phyloP scores from a whole-genome alignment of 1,284 basidiomycete genomes.

The Rhizoctonia solani region DNA sequence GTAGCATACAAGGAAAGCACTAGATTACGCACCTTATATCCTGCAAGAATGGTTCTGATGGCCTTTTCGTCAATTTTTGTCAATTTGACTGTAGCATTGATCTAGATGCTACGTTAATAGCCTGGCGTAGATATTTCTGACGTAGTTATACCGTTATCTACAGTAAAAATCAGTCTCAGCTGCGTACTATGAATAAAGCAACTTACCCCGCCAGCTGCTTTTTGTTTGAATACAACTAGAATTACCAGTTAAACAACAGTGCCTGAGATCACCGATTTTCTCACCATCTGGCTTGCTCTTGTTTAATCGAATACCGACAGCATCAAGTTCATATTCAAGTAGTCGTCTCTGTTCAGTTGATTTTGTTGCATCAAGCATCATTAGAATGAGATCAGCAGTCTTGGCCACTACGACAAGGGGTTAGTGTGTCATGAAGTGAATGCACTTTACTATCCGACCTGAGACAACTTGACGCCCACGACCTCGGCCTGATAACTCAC shows the following conservation, averaged over 20 bases:
- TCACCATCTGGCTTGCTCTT: conserved; percentile 81
- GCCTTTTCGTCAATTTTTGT: conserved; percentile 96
- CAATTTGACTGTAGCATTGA: conserved; percentile 88
- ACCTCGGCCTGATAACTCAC: conserved; percentile 66
- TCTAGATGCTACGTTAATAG: conserved; percentile 51
- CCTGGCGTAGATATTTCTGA: too few relatives aligned
- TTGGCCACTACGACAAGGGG: conserved; percentile 77
- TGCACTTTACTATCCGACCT: conserved; percentile 51
- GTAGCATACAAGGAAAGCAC: neutral
- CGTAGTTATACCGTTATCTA: conserved; percentile 56
- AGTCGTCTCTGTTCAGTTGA: conserved; percentile 88
- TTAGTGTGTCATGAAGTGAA: neutral
- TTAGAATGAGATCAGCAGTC: conserved; percentile 92
- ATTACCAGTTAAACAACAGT: neutral
- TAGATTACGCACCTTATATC: conserved; percentile 59
- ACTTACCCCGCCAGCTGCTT: conserved; percentile 88
- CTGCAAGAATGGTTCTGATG: conserved; percentile 85
- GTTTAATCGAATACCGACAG: conserved; percentile 95
- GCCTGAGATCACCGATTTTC: conserved; percentile 16
- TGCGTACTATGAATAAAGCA: neutral
- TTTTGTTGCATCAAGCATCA: conserved; percentile 97
- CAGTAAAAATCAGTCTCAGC: neutral
- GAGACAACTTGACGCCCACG: conserved; percentile 95
- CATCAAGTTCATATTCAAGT: conserved; percentile 91
- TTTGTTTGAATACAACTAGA: conserved; percentile 60